Base-by-base conservation (phyloP, 208 protist species). In the Wallacemonas sp. region DNA sequence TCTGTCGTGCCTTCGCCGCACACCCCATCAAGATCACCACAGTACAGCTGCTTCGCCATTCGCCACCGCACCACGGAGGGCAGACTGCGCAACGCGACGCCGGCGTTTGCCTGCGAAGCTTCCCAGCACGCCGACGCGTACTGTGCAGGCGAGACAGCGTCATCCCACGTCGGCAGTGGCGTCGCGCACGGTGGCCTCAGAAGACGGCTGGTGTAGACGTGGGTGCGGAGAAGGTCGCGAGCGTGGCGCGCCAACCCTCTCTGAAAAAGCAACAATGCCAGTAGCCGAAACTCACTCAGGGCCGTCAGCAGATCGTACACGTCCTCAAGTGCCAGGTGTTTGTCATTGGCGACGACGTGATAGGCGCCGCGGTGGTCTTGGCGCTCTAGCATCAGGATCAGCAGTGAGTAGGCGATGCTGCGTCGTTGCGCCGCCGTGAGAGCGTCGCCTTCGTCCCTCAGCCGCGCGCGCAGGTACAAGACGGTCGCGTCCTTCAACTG, bases 231-330 rank as follows among this genome's bases (percentile, higher is more conserved):
- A 8, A 85, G 13, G 2, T 41, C 12, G 30, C 37, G 54, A 1
- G 77, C 73, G 46, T 53, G 72, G 17, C 63, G 54, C 10, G 50
- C 45, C n/a, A 75, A 72, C 0, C 84, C 83, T 12, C 50, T 30
- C 24, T 76, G 76, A 60, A 81, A 82, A n/a, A 86, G 64, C 42
- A 92, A 63, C 62, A 82, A 53, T 4, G 85, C 86, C n/a, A 95
- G 63, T 24, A 95, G 65, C 8, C 85, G 80, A 60, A 80, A 81
- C 68, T 95, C 85, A 8, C 58, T 57, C 27, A 88, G 38, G 13
- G 65, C 33, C 9, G 8, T 37, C n/a, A 95, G 79, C 57, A 92
- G 38, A 37, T 87, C 81, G 36, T 81, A 83, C 46, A 74, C 84
- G 54, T 95, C 89, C 54, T 79, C 71, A 12, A 92, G 42, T 9